Evolutionary conservation across 345 rosid genomes (phyloP).

Genomic region (Lenwebbia sp.): DNA sequence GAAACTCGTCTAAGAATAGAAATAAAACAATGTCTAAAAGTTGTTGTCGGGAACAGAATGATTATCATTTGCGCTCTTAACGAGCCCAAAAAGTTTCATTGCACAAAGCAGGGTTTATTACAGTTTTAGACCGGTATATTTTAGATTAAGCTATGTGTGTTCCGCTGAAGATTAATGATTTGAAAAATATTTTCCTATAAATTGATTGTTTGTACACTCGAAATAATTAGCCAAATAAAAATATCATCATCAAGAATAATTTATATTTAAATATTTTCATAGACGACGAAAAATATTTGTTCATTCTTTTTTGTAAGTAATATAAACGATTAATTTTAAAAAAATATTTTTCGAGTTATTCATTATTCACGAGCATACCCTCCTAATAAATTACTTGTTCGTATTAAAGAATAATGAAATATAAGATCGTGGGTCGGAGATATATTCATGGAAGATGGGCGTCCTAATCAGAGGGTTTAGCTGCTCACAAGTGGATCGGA

Average conservation of each 20-base stretch:
- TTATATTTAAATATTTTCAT: not conserved
- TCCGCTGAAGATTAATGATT: not conserved
- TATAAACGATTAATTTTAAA: not conserved
- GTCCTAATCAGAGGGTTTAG: no score
- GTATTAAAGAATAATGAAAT: not conserved
- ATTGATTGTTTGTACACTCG: not conserved
- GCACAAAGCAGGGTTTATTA: not conserved
- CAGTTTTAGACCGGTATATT: not conserved
- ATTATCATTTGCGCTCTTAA: not conserved
- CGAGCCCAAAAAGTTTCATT: not conserved
- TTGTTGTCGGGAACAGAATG: no score
- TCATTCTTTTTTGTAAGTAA: no score
- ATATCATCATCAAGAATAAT: not conserved
- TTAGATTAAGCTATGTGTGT: not conserved
- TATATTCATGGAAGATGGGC: no score
- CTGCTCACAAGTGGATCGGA: no score
- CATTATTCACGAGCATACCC: accelerated
- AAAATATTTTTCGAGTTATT: not conserved
- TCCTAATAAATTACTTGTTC: not conserved
- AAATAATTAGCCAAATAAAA: not conserved
- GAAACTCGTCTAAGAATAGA: no score
- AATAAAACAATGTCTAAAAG: no score
- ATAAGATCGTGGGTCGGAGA: not conserved
- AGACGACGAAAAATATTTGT: no score
- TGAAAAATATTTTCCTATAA: not conserved